A percentile compares a stretch with the other conserved stretches of the same genome.
Conservation (phyloP, 768 basidiomycete genomes). For the Megacollybia marginata region DNA sequence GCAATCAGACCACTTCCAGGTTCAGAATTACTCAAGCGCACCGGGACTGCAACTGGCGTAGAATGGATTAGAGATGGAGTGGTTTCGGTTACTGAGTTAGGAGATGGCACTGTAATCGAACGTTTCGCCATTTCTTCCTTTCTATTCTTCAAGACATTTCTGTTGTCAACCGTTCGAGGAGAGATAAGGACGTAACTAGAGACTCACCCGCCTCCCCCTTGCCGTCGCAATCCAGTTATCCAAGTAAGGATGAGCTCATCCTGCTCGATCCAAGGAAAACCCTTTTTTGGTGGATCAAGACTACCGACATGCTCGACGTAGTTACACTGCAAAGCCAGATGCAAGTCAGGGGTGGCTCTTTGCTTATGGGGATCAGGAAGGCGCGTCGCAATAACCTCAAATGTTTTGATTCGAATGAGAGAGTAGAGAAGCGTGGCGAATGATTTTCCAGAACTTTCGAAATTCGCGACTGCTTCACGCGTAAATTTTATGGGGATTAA, state of each 20-base stretch:
- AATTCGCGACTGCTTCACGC: background rate
- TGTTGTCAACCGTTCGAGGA: background rate
- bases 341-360: background rate
- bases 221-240: background rate
- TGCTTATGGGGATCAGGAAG: background rate
- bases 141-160: background rate
- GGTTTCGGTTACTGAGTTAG: background rate
- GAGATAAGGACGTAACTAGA: background rate
- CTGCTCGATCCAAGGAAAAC: background rate
- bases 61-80: background rate
- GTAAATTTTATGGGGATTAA: background rate
- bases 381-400: background rate
- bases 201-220: background rate
- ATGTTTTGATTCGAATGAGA: background rate
- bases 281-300: background rate
- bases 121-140: background rate
- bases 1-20: background rate
- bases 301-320: background rate
- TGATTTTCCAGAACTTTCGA: background rate
- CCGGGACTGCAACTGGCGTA: background rate
- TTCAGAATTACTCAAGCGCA: background rate
- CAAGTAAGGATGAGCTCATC: background rate
- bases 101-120: background rate
- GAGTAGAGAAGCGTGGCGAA: background rate
- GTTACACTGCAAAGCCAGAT: background rate